phyloP scores from a whole-genome alignment of 208 protist species.

The Crithidia sp. region DNA sequence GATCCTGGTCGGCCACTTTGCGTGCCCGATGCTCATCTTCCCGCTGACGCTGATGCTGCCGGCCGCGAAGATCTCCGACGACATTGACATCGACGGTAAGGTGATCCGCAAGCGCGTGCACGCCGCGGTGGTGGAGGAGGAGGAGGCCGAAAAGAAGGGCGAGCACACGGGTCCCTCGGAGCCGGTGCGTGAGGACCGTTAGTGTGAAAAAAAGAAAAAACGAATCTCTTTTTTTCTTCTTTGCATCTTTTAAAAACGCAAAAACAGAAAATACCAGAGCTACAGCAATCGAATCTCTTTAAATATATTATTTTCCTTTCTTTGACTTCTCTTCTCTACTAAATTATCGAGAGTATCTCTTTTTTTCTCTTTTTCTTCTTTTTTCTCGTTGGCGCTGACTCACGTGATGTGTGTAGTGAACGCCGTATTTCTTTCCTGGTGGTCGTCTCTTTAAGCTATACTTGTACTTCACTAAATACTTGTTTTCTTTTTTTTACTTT shows the following conservation, averaged over 20 bases:
- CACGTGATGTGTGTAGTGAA: no score
- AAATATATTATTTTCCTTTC: no score
- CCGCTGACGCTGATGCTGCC: conserved; percentile 67
- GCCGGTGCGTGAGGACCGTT: conserved; percentile 8
- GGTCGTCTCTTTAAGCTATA: no score
- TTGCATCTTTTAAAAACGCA: neutral
- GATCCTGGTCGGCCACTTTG: conserved; percentile 61
- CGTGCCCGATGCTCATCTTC: conserved; percentile 54
- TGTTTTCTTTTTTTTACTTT: no score
- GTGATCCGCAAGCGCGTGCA: conserved; percentile 22
- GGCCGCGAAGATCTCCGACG: conserved; percentile 42
- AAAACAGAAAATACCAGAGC: no score
- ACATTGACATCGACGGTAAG: conserved; percentile 36
- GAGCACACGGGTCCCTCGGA: neutral
- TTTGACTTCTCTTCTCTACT: no score
- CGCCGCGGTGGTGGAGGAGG: neutral
- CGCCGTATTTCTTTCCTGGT: no score
- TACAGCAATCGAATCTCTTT: no score
- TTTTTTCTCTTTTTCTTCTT: no score
- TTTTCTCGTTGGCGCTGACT: no score
- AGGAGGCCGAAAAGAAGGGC: neutral
- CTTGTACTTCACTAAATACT: no score
- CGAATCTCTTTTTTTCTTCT: neutral
- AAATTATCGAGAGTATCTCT: no score
- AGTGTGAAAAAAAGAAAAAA: neutral